Percentiles rank a stretch among this genome's conserved stretches.
Evolutionary conservation across 352 stramenopile genomes (phyloP).

Genomic region (Phytophthora pini): DNA sequence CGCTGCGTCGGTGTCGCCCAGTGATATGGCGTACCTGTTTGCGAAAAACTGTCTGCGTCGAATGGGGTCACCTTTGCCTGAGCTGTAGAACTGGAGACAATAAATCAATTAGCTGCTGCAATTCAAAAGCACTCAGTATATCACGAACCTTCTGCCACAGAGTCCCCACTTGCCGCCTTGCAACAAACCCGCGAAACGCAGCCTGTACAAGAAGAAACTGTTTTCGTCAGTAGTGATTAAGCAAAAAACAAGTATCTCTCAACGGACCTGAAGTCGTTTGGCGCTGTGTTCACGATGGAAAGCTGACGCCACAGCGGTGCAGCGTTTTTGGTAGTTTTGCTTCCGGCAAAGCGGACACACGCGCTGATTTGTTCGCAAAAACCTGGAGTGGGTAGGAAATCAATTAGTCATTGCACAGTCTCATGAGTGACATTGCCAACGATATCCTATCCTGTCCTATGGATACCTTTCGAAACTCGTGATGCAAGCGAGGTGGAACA

Average conservation of each 20-base stretch:
- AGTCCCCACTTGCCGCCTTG: slow-evolving; percentile 20
- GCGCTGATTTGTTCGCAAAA: slow-evolving; percentile 76
- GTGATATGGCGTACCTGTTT: slow-evolving; percentile 44
- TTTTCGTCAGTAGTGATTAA: background rate
- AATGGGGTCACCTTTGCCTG: slow-evolving; percentile 60
- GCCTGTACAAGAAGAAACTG: slow-evolving; percentile 23
- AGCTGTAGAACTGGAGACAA: slow-evolving; percentile 64
- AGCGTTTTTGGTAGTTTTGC: slow-evolving; percentile 83
- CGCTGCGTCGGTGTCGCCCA: background rate
- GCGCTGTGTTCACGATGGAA: slow-evolving; percentile 63
- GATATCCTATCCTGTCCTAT: too few species aligned
- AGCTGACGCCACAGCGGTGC: slow-evolving; percentile 54
- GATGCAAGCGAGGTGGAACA: slow-evolving; percentile 85
- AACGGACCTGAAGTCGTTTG: slow-evolving; percentile 57
- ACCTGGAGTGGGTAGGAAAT: slow-evolving; percentile 33
- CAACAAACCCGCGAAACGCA: slow-evolving; percentile 43
- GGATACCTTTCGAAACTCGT: slow-evolving; percentile 78
- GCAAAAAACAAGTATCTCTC: background rate
- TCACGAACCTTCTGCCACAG: slow-evolving; percentile 45
- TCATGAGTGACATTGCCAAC: background rate
- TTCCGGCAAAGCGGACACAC: slow-evolving; percentile 88
- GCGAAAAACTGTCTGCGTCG: slow-evolving; percentile 69
- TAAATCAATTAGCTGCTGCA: background rate
- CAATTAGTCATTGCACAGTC: background rate
- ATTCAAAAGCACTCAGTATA: background rate